Conservation (phyloP, 176 grass and related monocot genomes). For the Oryza longistaminata region DNA sequence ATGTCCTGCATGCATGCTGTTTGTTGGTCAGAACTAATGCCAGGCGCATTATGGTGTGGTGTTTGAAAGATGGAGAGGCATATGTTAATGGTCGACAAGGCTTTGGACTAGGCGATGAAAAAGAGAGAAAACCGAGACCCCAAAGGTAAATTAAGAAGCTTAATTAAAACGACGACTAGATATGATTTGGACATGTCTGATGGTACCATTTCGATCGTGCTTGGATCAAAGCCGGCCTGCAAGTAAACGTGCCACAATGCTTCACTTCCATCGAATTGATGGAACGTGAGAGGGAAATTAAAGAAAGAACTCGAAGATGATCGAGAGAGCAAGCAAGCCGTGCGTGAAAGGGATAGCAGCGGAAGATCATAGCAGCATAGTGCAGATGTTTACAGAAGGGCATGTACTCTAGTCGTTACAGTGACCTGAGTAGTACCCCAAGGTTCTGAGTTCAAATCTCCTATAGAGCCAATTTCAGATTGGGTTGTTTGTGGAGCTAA, state of each 20-base stretch:
- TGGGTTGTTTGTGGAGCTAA: too few relatives aligned
- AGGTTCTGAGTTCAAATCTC: too few relatives aligned
- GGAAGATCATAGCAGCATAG: too few relatives aligned
- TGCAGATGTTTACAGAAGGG: too few relatives aligned
- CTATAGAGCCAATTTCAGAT: too few relatives aligned
- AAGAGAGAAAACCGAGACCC: neutral
- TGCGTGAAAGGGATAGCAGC: too few relatives aligned
- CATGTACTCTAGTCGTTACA: too few relatives aligned
- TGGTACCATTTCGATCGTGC: neutral
- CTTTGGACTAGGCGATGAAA: constrained; percentile 13
- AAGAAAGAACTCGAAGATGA: neutral
- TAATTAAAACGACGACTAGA: neutral
- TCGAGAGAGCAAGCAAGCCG: neutral
- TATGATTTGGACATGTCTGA: neutral
- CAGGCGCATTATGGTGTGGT: neutral
- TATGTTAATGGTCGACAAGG: neutral
- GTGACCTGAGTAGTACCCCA: too few relatives aligned
- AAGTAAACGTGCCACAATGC: neutral
- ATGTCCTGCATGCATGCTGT: too few relatives aligned
- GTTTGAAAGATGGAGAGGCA: neutral
- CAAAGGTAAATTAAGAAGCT: neutral
- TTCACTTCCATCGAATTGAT: neutral
- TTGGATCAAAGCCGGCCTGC: neutral
- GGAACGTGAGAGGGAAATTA: neutral
- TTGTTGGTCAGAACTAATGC: neutral